Evolutionary conservation across 2,329 filamentous ascomycete species (phyloP).

Genomic region (Fonsecaea monophora): DNA sequence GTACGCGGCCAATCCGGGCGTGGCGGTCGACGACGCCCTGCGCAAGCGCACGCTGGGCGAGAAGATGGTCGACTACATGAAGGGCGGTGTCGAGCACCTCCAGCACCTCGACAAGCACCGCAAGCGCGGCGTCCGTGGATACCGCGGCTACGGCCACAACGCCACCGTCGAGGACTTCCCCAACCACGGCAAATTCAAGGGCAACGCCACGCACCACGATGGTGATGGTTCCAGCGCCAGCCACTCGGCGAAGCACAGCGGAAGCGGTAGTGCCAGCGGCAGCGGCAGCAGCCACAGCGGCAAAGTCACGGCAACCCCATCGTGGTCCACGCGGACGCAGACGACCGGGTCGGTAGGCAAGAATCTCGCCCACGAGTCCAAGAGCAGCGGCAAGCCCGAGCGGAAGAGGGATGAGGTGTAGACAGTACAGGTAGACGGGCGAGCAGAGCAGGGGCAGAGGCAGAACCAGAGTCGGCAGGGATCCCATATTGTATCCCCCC

Average conservation of each 20-base stretch:
- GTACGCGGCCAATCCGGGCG: slow-evolving; percentile 25
- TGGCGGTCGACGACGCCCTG: slow-evolving; percentile 28
- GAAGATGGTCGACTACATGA: slow-evolving; percentile 28
- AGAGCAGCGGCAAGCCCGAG: slow-evolving; percentile 8
- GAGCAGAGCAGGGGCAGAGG: neutral
- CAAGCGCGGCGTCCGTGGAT: slow-evolving; percentile 21
- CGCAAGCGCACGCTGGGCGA: slow-evolving; percentile 22
- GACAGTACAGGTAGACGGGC: neutral
- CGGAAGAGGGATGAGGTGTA: slow-evolving; percentile 27
- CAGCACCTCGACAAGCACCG: slow-evolving; percentile 24
- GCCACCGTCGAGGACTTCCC: slow-evolving; percentile 16
- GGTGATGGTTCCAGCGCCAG: neutral
- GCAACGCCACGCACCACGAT: slow-evolving; percentile 4
- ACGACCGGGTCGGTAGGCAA: slow-evolving; percentile 11
- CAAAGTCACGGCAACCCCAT: neutral
- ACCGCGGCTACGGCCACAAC: slow-evolving; percentile 16
- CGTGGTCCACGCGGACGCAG: slow-evolving; percentile 9
- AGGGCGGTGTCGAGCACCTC: slow-evolving; percentile 17
- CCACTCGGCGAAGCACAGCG: neutral
- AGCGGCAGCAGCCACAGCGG: slow-evolving; percentile 3
- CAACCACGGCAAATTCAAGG: slow-evolving; percentile 15
- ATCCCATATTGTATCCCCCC: too few relatives aligned
- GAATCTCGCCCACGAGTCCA: slow-evolving; percentile 14
- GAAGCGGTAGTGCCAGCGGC: neutral
- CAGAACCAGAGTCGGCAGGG: too few relatives aligned